Evolutionary conservation across 371 early-diverging fungal species (phyloP), one percentile per base, ranked within the genome.

Genomic region (Chytridium lagenaria): DNA sequence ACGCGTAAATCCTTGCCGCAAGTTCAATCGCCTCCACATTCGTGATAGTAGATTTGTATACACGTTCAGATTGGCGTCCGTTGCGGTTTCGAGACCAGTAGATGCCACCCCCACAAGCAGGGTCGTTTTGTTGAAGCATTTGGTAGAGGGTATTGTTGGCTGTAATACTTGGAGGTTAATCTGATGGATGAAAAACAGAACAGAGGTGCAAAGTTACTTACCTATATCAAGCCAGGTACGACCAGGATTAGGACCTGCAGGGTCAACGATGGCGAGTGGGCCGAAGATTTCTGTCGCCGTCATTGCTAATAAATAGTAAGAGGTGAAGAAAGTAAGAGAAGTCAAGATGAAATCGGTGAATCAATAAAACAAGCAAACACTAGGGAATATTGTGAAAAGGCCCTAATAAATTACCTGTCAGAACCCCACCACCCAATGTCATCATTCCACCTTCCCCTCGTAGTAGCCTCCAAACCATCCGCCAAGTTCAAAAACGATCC

Each of bases 41-140:
- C 30, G 82, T 77, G 61, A 84, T 84, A 38, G 80, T 55, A 23
- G 81, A 80, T 57, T 84, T 84, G 78, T 79, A 84, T 7, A 3
- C 36, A 7, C 26, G 7, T 22, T 52, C n/a, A 57, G 12, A 49
- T 19, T 44, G 26, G 26, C 26, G n/a, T 30, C 64, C 33, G 2
- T 36, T 31, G 19, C 82, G 76, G 65, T 82, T 68, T 22, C 83
- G 69, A 22, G 78, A 75, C 82, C 83, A 83, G 80, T 74, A 83
- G 67, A 80, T 77, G 15, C 83, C 83, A 19, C 83, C 83, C n/a
- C 76, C 76, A 76, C 83, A 83, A 15, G 50, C 34, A 30, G 39
- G 0, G 68, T 82, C 81, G 55, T 52, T 26, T 15, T 81, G 75
- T 67, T 76, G 52, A 51, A 51, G 57, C 67, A 82, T 76, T 59